These are phyloP conservation scores for Citrus reticulata DNA, from an alignment of 345 rosid genomes.

Conservation along the genomic window DNA sequence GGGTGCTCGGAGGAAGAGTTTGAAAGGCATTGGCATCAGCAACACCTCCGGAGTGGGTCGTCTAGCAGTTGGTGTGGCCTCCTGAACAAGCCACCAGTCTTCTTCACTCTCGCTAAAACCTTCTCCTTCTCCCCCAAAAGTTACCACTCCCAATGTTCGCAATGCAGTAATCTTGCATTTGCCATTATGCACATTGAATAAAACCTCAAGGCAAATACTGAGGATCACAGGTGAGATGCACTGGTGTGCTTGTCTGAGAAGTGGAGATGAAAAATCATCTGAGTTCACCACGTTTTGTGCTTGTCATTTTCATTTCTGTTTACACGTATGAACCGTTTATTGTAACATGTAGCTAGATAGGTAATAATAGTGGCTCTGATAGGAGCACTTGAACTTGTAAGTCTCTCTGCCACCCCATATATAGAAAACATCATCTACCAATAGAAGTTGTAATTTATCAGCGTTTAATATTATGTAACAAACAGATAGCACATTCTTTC, in stretches of 20 bases:
- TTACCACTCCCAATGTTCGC: neutral
- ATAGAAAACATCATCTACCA: neutral
- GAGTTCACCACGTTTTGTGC: neutral
- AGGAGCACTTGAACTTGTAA: neutral
- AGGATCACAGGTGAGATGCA: neutral
- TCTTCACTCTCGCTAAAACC: neutral
- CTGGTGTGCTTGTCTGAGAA: neutral
- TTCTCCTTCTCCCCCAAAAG: neutral
- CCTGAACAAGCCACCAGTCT: slow-evolving; percentile 19
- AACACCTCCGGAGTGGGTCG: slow-evolving; percentile 28
- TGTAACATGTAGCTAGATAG: slow-evolving; percentile 9
- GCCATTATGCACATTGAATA: neutral
- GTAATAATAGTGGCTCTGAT: slow-evolving; percentile 11
- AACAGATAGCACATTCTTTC: neutral
- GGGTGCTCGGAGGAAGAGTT: slow-evolving; percentile 29
- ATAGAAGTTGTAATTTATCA: slow-evolving; percentile 1
- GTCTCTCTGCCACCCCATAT: neutral
- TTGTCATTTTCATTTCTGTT: slow-evolving; percentile 1
- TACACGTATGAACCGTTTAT: neutral
- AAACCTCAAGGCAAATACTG: neutral
- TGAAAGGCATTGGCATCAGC: slow-evolving; percentile 29
- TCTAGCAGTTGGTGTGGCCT: slow-evolving; percentile 42
- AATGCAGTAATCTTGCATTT: neutral
- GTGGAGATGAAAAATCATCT: neutral
- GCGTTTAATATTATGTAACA: neutral